phyloP scores from a whole-genome alignment of 2,329 filamentous ascomycete species.

The Gremmenia infestans region DNA sequence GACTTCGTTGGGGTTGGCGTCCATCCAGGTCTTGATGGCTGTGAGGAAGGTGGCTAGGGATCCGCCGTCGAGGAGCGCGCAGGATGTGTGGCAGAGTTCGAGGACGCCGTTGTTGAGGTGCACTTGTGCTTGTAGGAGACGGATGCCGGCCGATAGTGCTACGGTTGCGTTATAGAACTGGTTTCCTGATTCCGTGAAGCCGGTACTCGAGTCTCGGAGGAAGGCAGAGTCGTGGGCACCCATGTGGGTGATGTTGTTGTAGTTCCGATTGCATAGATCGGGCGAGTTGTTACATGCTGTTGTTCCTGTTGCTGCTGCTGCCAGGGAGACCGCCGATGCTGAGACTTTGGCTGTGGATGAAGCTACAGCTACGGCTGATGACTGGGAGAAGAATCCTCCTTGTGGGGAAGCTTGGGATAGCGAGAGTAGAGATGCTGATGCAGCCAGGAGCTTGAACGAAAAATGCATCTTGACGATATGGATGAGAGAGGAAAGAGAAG shows the following conservation, averaged over 20 bases:
- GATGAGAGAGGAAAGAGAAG: slow-evolving; percentile 1
- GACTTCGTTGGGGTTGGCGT: slow-evolving; percentile 53
- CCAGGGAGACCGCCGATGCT: slow-evolving; percentile 11
- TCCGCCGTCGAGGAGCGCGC: slow-evolving; percentile 54
- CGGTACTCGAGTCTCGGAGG: slow-evolving; percentile 42
- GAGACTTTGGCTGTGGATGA: slow-evolving; percentile 8
- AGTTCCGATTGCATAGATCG: slow-evolving; percentile 62
- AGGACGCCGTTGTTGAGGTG: slow-evolving; percentile 48
- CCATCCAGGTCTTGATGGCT: slow-evolving; percentile 56
- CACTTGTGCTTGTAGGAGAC: slow-evolving; percentile 61
- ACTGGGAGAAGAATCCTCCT: slow-evolving; percentile 1
- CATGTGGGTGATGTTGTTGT: slow-evolving; percentile 73
- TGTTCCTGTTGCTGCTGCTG: slow-evolving; percentile 22
- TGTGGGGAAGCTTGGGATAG: slow-evolving; percentile 23
- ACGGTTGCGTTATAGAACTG: slow-evolving; percentile 54
- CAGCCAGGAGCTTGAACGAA: slow-evolving; percentile 16
- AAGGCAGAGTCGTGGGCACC: slow-evolving; percentile 65
- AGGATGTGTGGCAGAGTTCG: slow-evolving; percentile 55
- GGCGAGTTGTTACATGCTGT: slow-evolving; percentile 73
- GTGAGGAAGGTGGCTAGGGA: slow-evolving; percentile 49
- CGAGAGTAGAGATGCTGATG: slow-evolving; percentile 22
- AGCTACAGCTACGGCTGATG: background rate
- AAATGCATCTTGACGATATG: slow-evolving; percentile 9
- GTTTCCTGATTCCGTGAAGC: slow-evolving; percentile 44
- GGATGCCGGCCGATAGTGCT: slow-evolving; percentile 57